Conservation (phyloP, 2,329 filamentous ascomycete genomes). For the Metarhizium brunneum region DNA sequence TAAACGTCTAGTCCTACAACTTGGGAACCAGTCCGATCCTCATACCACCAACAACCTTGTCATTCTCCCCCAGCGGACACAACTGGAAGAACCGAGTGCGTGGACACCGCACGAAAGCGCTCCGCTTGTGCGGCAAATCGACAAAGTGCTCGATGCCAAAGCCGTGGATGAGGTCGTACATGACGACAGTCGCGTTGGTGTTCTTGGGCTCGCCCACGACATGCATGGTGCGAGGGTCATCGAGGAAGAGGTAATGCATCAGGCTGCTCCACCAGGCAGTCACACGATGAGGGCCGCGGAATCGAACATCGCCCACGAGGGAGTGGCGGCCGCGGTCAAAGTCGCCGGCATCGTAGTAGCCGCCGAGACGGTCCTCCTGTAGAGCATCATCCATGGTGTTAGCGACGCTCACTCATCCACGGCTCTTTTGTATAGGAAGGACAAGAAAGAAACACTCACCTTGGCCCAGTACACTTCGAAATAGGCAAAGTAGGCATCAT, state of each 20-base stretch:
- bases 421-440: no score
- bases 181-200: slow-evolving; percentile 59
- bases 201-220: slow-evolving; percentile 64
- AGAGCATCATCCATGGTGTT: neutral
- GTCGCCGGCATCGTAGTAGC: slow-evolving; percentile 45
- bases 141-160: slow-evolving; percentile 65
- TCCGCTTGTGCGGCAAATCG: slow-evolving; percentile 63
- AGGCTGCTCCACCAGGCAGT: slow-evolving; percentile 52
- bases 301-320: slow-evolving; percentile 48
- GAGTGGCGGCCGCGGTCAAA: slow-evolving; percentile 51
- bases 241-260: slow-evolving; percentile 55
- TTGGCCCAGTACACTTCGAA: slow-evolving; percentile 75
- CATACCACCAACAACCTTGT: slow-evolving; percentile 46
- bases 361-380: slow-evolving; percentile 46
- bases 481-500: slow-evolving; percentile 64
- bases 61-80: slow-evolving; percentile 47
- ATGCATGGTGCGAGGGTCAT: slow-evolving; percentile 46
- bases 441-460: slow-evolving; percentile 21
- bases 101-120: slow-evolving; percentile 55
- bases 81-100: slow-evolving; percentile 63
- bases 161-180: slow-evolving; percentile 67
- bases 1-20: slow-evolving; percentile 25
- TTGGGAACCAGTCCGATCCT: slow-evolving; percentile 44
- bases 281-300: slow-evolving; percentile 51
- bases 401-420: neutral